A percentile compares a stretch with the other conserved stretches of the same genome.
Conservation (phyloP, 805 yeast genomes). For the Komagataella populi region DNA sequence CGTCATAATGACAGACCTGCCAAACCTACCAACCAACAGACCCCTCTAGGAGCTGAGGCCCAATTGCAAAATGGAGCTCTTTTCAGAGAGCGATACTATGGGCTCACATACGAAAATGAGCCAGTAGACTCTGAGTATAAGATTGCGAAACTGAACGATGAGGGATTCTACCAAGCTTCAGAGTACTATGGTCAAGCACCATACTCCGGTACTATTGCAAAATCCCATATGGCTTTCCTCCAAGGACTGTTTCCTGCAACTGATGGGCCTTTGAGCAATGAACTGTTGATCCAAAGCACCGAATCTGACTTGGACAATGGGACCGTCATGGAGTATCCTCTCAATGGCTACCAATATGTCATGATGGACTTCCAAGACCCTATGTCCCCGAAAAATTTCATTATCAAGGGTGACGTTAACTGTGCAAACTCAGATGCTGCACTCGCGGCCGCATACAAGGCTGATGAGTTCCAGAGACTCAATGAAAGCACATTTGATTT, state of each 20-base stretch:
- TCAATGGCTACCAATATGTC: conserved; percentile 32
- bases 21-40: conserved; percentile 27
- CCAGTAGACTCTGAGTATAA: conserved; percentile 14
- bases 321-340: conserved; percentile 21
- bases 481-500: conserved; percentile 24
- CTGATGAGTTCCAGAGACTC: conserved; percentile 16
- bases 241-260: conserved; percentile 36
- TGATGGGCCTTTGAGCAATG: conserved; percentile 12
- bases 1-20: conserved; percentile 36
- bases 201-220: conserved; percentile 21
- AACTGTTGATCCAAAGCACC: conserved; percentile 10
- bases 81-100: conserved; percentile 29
- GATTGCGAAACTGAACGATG: conserved; percentile 17
- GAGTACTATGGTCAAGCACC: conserved; percentile 24
- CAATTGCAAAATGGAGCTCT: conserved; percentile 24
- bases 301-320: conserved; percentile 26
- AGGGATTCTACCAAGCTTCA: conserved; percentile 21
- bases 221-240: conserved; percentile 27
- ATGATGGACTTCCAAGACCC: conserved; percentile 21
- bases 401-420: conserved; percentile 25
- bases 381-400: conserved; percentile 22
- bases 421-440: conserved; percentile 27
- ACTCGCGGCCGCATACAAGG: conserved; percentile 12
- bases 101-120: conserved; percentile 13
- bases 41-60: conserved; percentile 27